Evolutionary conservation across 2,329 filamentous ascomycete genomes (phyloP), one percentile per base, ranked within the genome.

Genomic region (Aspergillus sp.): DNA sequence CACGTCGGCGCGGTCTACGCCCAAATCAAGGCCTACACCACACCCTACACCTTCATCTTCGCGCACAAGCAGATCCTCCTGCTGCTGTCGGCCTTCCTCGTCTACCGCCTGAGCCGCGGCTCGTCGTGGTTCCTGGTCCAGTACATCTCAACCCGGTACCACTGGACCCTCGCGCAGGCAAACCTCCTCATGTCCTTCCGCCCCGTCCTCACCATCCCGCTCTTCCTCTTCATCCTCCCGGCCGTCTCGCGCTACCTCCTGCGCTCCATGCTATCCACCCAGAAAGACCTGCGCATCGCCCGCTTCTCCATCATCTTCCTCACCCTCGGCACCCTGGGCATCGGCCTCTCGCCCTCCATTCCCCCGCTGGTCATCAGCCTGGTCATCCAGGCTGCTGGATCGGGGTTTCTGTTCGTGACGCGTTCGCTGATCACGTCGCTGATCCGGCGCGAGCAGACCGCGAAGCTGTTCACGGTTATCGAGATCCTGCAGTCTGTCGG

Each of bases 61-160:
- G 43, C 62, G 30, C 55, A 57, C 29, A 60, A 55, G 22, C 60
- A 62, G 26, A 51, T 63, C 12, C 51, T 61, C 1, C 49, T 70
- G 15, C 57, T 66, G 3, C 47, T 69, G 6, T 58, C 64, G 8
- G 60, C 64, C 0, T 70, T 70, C 36, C 43, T 71, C 14, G 62
- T 67, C 10, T 67, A 64, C 41, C 58, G 64, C n/a, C 51, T 71
- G 5, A 66, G 64, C 30, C 58, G 66, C 15, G 66, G 67, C 29
- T 62, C 64, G 7, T 52, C 65, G 11, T 63, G 58, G 40, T 57
- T 71, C 33, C 45, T 71, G 10, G 55, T 69, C n/a, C 65, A 68
- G 36, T 72, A 72, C 43, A 64, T 69, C 12, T 71, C 67, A 1
- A 66, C 64, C n/a, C 56, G 68, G 15, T 72, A 70, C 34, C 44